These are phyloP conservation scores for Rostrohypoxylon terebratum DNA, from an alignment of 495 filamentous ascomycete species.

Conservation along the genomic window DNA sequence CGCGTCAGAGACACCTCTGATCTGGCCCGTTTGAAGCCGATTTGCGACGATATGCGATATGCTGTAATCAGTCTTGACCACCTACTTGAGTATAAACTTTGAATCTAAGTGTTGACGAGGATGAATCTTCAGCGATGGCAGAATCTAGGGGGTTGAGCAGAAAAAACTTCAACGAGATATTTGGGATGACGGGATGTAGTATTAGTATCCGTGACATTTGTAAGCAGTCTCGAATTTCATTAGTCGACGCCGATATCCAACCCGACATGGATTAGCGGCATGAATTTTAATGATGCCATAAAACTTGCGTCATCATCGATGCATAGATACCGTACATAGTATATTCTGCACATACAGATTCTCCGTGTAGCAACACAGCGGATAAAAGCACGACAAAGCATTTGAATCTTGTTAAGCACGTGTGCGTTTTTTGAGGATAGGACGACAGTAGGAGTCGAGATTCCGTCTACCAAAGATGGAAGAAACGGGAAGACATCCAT, in stretches of 20 bases:
- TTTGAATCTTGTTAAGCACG: constrained; percentile 12
- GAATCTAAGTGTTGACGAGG: not conserved
- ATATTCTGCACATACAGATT: not conserved
- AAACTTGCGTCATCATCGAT: constrained; percentile 41
- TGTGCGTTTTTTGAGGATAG: constrained; percentile 3
- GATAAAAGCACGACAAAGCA: constrained; percentile 11
- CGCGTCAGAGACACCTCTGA: constrained; percentile 22
- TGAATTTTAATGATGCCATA: constrained; percentile 35
- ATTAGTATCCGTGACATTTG: not conserved
- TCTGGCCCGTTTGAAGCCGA: constrained; percentile 23
- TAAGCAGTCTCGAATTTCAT: constrained; percentile 8
- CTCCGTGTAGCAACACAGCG: constrained; percentile 5
- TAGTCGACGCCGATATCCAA: constrained; percentile 16
- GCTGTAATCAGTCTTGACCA: too few species aligned
- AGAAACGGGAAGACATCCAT: constrained; percentile 2
- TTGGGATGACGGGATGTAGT: not conserved
- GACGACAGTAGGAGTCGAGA: constrained; percentile 13
- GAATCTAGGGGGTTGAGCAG: not conserved
- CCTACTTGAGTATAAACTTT: not conserved
- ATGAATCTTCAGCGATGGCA: not conserved
- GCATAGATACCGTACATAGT: not conserved
- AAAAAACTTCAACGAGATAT: not conserved
- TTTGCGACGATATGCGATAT: constrained; percentile 1
- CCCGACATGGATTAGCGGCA: constrained; percentile 12
- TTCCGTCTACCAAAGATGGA: constrained; percentile 19